Evolutionary conservation across 2,329 filamentous ascomycete species (phyloP), one percentile per base, ranked within the genome.

Genomic region (Aspergillus tubingensis): DNA sequence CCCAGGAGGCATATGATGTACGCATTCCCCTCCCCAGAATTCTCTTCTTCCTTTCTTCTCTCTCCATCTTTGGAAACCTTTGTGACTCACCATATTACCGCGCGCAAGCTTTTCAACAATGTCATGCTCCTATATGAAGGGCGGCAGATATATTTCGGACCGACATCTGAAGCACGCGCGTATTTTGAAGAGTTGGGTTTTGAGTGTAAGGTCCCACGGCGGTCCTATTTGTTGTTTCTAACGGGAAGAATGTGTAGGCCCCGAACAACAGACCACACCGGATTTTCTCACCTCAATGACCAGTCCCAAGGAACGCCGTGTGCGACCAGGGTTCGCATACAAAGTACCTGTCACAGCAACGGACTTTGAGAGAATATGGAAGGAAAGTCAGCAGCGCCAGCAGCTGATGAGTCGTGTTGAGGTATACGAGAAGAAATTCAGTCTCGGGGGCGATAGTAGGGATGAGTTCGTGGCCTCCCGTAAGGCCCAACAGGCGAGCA

Each of bases 151-250:
- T 52, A 52, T 17, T 52, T 88, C 65, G 90, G 90, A 0, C 82
- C 82, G 0, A 83, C 85, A 0, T 68, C 67, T 3, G 72, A 79
- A 2, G 89, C 89, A 0, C 86, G 83, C 64, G 69, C 67, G 0
- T 91, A 84, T 74, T 91, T 91, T 62, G 84, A 88, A 67, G 76
- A 81, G 5, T 82, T 88, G 70, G 89, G 89, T n/a, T 91, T 86
- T 80, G 71, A 81, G 38, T 90, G 88, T 66, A 32, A 32, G 30
- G 30, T 32, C 30, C 10, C 30, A 11, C 3, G 8, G 30, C 8
- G 3, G 3, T 4, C 30, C 3, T 10, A 32, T 10, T 10, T 32
- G 30, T 10, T 32, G 30, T 32, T 32, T 32, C 30, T 32, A 13
- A 32, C 30, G 4, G 3, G 30, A 32, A 32, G 10, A 11, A 32